phyloP scores from a whole-genome alignment of 306 rosid genomes.

The Glycyrrhiza uralensis region DNA sequence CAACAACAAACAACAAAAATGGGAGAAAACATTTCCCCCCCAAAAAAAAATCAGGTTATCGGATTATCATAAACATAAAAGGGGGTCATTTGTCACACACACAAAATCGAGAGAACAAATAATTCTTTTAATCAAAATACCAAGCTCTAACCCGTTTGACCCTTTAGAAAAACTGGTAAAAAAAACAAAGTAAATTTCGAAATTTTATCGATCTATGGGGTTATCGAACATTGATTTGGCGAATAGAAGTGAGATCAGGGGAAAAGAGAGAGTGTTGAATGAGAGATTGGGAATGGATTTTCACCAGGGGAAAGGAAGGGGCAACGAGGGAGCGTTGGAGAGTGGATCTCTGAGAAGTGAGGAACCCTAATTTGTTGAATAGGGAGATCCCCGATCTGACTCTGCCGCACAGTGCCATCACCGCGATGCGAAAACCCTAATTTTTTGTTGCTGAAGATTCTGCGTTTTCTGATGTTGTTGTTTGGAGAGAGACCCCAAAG shows the following conservation, averaged over 20 bases:
- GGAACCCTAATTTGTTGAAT: slow-evolving; percentile 35
- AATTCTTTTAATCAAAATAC: too few relatives aligned
- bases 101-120: background rate
- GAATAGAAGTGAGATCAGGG: background rate
- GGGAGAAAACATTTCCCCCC: background rate
- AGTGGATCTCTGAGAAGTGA: slow-evolving; percentile 43
- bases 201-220: background rate
- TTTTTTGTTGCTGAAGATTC: slow-evolving; percentile 2
- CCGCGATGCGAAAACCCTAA: slow-evolving; percentile 49
- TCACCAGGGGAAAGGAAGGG: slow-evolving; percentile 48
- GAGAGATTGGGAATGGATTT: background rate
- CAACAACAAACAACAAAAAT: background rate
- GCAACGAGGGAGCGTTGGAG: slow-evolving; percentile 39
- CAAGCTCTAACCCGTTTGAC: background rate
- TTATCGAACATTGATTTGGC: background rate
- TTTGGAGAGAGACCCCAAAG: background rate
- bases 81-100: background rate
- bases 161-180: background rate
- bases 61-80: background rate
- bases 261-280: background rate
- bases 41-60: background rate
- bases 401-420: slow-evolving; percentile 59
- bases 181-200: background rate
- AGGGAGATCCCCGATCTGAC: slow-evolving; percentile 62
- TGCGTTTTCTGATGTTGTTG: background rate